Conservation (phyloP, 1,284 basidiomycete genomes). For the Cutaneotrichosporon spelunceum region DNA sequence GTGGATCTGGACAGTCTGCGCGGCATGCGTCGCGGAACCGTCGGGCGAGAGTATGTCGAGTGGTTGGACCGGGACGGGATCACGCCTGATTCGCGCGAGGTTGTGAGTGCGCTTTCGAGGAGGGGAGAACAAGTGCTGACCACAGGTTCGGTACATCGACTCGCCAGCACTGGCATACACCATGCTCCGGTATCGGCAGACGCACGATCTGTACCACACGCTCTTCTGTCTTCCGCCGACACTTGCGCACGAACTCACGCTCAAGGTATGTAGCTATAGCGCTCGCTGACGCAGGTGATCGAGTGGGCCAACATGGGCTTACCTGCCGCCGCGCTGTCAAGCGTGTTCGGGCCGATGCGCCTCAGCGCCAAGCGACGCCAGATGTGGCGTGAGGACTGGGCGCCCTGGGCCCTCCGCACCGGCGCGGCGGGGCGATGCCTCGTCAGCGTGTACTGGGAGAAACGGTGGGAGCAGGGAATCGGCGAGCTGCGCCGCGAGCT, state of each 20-base stretch:
- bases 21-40: slow-evolving; percentile 69
- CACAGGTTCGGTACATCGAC: slow-evolving; percentile 85
- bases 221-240: slow-evolving; percentile 83
- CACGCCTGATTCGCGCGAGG: slow-evolving; percentile 91
- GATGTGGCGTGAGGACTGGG: slow-evolving; percentile 61
- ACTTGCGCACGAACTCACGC: slow-evolving; percentile 86
- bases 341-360: slow-evolving; percentile 62
- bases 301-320: slow-evolving; percentile 90
- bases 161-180: slow-evolving; percentile 93
- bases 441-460: slow-evolving; percentile 93
- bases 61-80: slow-evolving; percentile 89
- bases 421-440: slow-evolving; percentile 70
- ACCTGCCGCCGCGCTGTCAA: slow-evolving; percentile 81
- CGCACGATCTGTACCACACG: slow-evolving; percentile 93
- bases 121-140: slow-evolving; percentile 1
- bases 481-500: slow-evolving; percentile 75
- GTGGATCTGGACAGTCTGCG: slow-evolving; percentile 69
- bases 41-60: slow-evolving; percentile 81
- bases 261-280: too few species aligned
- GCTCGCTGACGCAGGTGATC: slow-evolving; percentile 57
- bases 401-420: slow-evolving; percentile 84
- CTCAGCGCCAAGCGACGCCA: slow-evolving; percentile 38
- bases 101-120: slow-evolving; percentile 62
- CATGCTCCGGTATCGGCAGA: slow-evolving; percentile 97
- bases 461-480: slow-evolving; percentile 81